These are phyloP conservation scores for Arachnomyces sp. DNA, from an alignment of 2,329 filamentous ascomycete genomes.

Conservation along the genomic window DNA sequence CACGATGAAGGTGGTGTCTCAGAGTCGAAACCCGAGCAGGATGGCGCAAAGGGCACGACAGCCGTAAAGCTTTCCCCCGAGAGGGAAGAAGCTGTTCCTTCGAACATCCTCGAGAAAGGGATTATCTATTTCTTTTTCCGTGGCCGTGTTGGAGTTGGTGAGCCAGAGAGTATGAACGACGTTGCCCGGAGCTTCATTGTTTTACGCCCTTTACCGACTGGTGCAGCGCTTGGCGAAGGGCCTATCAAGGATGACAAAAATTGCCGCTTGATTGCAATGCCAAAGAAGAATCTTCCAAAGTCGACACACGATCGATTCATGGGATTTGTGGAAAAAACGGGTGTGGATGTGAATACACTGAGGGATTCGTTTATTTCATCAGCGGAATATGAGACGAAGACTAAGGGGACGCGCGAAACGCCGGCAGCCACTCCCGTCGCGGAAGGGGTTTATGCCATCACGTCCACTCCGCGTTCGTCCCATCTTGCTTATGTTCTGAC, in stretches of 20 bases:
- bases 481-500: constrained; percentile 77
- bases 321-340: constrained; percentile 72
- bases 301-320: constrained; percentile 65
- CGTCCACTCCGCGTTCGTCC: constrained; percentile 60
- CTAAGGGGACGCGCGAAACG: constrained; percentile 58
- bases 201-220: constrained; percentile 62
- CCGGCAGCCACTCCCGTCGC: constrained; percentile 68
- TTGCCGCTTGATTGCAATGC: constrained; percentile 66
- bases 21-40: constrained; percentile 12
- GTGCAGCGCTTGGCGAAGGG: constrained; percentile 60
- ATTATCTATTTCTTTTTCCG: constrained; percentile 88
- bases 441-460: constrained; percentile 79
- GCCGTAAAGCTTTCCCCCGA: constrained; percentile 45
- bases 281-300: constrained; percentile 74
- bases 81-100: constrained; percentile 46
- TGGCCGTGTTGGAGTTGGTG: constrained; percentile 63
- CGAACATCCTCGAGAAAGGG: constrained; percentile 73
- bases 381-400: constrained; percentile 68
- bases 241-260: constrained; percentile 50
- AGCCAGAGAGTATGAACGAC: constrained; percentile 62
- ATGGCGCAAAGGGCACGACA: constrained; percentile 18
- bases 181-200: constrained; percentile 74
- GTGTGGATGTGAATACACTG: constrained; percentile 59
- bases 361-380: constrained; percentile 63
- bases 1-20: constrained; percentile 7